Conservation (phyloP, 208 protist genomes). For the Pavlovales sp. region DNA sequence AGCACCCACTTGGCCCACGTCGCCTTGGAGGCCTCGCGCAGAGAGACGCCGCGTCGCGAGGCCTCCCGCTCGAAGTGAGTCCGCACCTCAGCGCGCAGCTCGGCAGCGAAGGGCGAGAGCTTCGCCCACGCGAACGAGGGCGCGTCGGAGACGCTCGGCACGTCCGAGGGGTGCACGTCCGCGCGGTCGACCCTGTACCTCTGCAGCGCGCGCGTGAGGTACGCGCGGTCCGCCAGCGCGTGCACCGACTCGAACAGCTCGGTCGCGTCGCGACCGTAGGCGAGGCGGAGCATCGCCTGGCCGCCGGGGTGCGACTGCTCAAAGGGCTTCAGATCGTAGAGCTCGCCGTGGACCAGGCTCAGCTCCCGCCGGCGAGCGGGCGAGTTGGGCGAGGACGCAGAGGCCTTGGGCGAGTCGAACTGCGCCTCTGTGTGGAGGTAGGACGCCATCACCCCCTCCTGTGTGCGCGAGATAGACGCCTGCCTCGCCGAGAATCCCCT, state of each 20-base stretch:
- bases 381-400: too few relatives aligned
- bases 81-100: constrained; percentile 8
- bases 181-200: constrained; percentile 1
- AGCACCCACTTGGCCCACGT: background rate
- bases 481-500: too few relatives aligned
- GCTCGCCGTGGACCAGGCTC: constrained; percentile 24
- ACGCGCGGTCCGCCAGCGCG: constrained; percentile 30
- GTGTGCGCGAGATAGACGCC: too few relatives aligned
- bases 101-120: constrained; percentile 1
- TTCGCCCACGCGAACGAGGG: constrained; percentile 10
- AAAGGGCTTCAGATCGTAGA: constrained; percentile 38
- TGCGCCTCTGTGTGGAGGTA: too few relatives aligned
- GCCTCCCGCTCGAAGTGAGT: constrained; percentile 13
- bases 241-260: constrained; percentile 45
- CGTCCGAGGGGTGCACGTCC: background rate
- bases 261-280: constrained; percentile 26
- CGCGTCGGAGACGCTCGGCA: background rate
- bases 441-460: too few relatives aligned
- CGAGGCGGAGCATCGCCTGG: constrained; percentile 34
- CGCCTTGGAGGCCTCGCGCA: constrained; percentile 15
- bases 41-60: background rate
- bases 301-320: constrained; percentile 30
- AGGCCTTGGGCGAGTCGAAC: too few relatives aligned
- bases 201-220: constrained; percentile 15
- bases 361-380: background rate